These are phyloP conservation scores for Vitis hybrid DNA, from an alignment of 177 flowering plant genomes.

Conservation along the genomic window DNA sequence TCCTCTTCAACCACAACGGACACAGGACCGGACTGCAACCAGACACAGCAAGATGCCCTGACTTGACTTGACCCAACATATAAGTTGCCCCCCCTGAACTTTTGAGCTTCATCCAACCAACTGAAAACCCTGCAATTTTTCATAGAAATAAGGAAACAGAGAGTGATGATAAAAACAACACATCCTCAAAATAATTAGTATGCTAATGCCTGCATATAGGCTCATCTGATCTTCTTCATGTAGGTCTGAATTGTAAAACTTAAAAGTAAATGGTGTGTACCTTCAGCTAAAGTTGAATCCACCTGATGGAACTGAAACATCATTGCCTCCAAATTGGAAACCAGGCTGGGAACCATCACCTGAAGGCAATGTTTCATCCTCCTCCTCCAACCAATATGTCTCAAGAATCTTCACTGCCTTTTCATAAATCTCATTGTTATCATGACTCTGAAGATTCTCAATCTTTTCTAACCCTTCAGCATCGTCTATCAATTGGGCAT, in stretches of 20 bases:
- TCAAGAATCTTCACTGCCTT: conserved; percentile 75
- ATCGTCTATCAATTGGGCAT: conserved; percentile 73
- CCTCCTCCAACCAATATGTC: conserved; percentile 77
- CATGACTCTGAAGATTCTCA: conserved; percentile 71
- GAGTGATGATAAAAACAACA: no score
- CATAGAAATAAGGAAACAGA: neutral
- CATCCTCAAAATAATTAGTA: neutral
- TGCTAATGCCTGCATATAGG: neutral
- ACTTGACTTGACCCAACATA: conserved; percentile 15
- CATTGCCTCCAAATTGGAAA: conserved; percentile 43
- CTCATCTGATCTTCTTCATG: no score
- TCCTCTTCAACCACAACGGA: conserved; percentile 20
- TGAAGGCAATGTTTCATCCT: conserved; percentile 49
- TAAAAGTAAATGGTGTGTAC: conserved; percentile 2
- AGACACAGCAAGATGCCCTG: conserved; percentile 19
- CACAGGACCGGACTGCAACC: conserved; percentile 32
- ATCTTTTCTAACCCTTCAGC: conserved; percentile 84
- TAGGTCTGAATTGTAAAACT: neutral
- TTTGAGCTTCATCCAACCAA: neutral
- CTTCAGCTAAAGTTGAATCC: conserved; percentile 58
- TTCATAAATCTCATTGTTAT: conserved; percentile 70
- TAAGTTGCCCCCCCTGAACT: neutral
- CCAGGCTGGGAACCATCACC: conserved; percentile 49
- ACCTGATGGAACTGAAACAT: conserved; percentile 45
- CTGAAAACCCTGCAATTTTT: conserved; percentile 14